Conservation (phyloP, 257 asterid species). For the Lycium ferocissimum region DNA sequence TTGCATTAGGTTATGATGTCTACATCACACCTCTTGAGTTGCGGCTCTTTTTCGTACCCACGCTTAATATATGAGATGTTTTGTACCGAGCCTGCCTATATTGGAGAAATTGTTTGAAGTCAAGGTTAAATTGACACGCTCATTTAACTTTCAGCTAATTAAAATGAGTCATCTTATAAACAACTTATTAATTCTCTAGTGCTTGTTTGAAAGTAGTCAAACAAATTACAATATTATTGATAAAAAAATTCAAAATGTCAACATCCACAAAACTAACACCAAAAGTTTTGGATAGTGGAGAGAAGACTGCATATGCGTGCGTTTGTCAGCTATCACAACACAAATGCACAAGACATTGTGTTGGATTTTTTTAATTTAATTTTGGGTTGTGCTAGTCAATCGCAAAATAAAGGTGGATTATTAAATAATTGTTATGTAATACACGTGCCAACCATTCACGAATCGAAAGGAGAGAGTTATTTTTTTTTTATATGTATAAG, state of each 20-base stretch:
- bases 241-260: background rate
- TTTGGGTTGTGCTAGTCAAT: background rate
- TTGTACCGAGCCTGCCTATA: too few relatives aligned
- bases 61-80: too few relatives aligned
- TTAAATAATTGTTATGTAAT: background rate
- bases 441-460: background rate
- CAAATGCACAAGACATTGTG: background rate
- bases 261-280: conserved; percentile 2
- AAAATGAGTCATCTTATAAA: too few relatives aligned
- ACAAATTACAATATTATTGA: background rate
- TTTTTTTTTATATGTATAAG: too few relatives aligned
- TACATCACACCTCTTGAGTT: too few relatives aligned
- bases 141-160: too few relatives aligned
- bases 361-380: too few relatives aligned
- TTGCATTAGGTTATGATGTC: too few relatives aligned
- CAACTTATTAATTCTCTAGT: too few relatives aligned
- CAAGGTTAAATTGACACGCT: too few relatives aligned
- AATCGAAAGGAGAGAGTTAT: background rate
- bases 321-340: conserved; percentile 2
- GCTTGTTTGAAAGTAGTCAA: background rate
- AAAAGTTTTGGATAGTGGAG: conserved; percentile 8
- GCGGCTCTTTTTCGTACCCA: too few relatives aligned
- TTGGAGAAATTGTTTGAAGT: too few relatives aligned
- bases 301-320: background rate
- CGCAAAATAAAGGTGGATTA: background rate